Evolutionary conservation across 495 filamentous ascomycete genomes (phyloP).

Genomic region (Hypoxylon crocopeplum): DNA sequence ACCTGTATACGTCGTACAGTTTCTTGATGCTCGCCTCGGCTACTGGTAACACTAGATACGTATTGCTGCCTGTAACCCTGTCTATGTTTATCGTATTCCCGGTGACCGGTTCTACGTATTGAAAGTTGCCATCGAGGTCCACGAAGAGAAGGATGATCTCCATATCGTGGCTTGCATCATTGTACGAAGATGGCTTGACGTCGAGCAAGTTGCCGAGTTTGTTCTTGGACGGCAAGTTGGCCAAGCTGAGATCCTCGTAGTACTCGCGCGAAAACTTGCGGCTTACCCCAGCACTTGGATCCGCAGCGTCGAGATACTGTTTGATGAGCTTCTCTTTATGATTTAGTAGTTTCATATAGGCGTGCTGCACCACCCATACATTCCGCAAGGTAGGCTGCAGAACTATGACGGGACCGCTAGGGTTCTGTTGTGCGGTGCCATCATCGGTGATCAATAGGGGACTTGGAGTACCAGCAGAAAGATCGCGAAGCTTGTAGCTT

Average conservation of each 20-base stretch:
- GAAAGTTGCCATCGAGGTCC: neutral
- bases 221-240: conserved; percentile 17
- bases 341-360: conserved; percentile 9
- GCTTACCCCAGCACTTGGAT: neutral
- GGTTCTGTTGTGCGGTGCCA: neutral
- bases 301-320: conserved; percentile 1
- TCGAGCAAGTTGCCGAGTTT: conserved; percentile 31
- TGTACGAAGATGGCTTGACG: conserved; percentile 22
- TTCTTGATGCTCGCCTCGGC: conserved; percentile 26
- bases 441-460: conserved; percentile 3
- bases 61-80: neutral
- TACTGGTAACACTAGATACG: conserved; percentile 15
- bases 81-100: conserved; percentile 1
- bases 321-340: conserved; percentile 27
- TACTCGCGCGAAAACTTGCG: conserved; percentile 28
- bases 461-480: neutral
- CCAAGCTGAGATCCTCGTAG: conserved; percentile 22
- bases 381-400: conserved; percentile 28
- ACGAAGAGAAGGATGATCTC: conserved; percentile 8
- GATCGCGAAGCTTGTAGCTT: conserved; percentile 28
- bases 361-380: conserved; percentile 31
- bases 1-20: conserved; percentile 22
- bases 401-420: neutral
- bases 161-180: conserved; percentile 17
- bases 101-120: conserved; percentile 17